Evolutionary conservation across 2,329 filamentous ascomycete genomes (phyloP).

Genomic region (Amauroascus verrucosus): DNA sequence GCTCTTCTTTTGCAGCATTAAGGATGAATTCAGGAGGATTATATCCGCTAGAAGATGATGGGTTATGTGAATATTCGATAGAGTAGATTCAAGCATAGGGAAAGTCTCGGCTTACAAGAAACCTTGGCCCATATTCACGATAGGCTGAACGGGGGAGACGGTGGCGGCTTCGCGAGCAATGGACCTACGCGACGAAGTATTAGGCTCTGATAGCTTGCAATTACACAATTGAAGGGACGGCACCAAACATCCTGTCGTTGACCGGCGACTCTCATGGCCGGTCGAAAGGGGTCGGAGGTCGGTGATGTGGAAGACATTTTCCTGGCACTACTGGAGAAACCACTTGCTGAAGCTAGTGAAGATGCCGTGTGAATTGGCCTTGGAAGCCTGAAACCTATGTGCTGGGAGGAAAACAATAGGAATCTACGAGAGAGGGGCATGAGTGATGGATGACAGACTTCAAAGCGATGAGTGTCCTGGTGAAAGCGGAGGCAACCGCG

Average conservation of each 20-base stretch:
- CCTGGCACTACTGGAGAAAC: conserved; percentile 18
- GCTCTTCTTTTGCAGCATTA: conserved; percentile 77
- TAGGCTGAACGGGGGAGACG: conserved; percentile 53
- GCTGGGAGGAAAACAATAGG: not conserved
- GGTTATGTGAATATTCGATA: not conserved
- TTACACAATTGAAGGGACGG: not conserved
- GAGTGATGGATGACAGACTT: not conserved
- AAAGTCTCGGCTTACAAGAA: conserved; percentile 38
- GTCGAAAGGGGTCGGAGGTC: conserved; percentile 35
- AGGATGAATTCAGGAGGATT: conserved; percentile 88
- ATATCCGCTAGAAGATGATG: conserved; percentile 51
- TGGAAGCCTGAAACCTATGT: not conserved
- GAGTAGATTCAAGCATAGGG: not conserved
- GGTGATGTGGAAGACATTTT: conserved; percentile 33
- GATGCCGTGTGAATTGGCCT: not conserved
- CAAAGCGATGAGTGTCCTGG: too few species aligned
- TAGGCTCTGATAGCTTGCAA: not conserved
- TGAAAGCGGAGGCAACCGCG: too few species aligned
- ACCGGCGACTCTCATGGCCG: conserved; percentile 40
- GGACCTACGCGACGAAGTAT: conserved; percentile 37
- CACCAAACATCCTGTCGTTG: conserved; percentile 45
- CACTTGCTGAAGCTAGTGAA: not conserved
- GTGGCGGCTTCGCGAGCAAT: conserved; percentile 59
- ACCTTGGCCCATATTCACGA: conserved; percentile 60
- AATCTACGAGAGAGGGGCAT: conserved; percentile 1